A percentile compares a stretch with the other conserved stretches of the same genome.
Evolutionary conservation across 1,284 basidiomycete genomes (phyloP).

Genomic region (Leccinum pachyderme): DNA sequence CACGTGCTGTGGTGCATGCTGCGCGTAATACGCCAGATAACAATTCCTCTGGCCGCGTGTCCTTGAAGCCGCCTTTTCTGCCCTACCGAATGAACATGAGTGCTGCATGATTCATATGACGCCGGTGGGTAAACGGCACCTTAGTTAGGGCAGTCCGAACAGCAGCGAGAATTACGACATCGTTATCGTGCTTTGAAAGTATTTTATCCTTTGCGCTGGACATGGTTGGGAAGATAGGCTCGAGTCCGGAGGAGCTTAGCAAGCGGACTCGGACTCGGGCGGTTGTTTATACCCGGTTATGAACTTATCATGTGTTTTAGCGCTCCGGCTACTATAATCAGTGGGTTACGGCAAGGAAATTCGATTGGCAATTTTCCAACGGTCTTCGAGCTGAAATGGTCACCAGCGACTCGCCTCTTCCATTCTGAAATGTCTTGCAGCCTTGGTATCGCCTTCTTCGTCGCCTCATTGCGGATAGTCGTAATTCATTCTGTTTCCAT

Average conservation of each 20-base stretch:
- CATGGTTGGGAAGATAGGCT: conserved; percentile 12
- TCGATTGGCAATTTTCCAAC: too few relatives aligned
- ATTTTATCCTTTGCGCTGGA: conserved; percentile 42
- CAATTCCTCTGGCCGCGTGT: conserved; percentile 88
- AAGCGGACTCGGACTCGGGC: background rate
- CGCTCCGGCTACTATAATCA: background rate
- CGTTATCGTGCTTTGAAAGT: conserved; percentile 64
- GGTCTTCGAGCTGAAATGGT: background rate
- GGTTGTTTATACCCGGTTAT: conserved; percentile 20
- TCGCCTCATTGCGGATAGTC: background rate
- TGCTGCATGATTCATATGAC: background rate
- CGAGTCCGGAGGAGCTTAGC: too few relatives aligned
- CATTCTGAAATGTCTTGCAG: background rate
- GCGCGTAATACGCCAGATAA: conserved; percentile 82
- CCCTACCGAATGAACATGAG: conserved; percentile 43
- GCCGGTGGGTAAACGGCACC: conserved; percentile 38
- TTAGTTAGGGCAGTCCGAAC: conserved; percentile 90
- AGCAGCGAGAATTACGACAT: conserved; percentile 89
- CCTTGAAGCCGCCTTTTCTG: conserved; percentile 93
- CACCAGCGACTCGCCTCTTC: background rate
- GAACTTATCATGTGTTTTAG: conserved; percentile 29
- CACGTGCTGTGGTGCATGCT: conserved; percentile 59
- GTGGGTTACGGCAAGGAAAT: too few relatives aligned
- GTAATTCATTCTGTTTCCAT: background rate
- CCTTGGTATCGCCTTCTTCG: background rate